Evolutionary conservation across 306 rosid genomes (phyloP).

Genomic region (Argentina anserina): DNA sequence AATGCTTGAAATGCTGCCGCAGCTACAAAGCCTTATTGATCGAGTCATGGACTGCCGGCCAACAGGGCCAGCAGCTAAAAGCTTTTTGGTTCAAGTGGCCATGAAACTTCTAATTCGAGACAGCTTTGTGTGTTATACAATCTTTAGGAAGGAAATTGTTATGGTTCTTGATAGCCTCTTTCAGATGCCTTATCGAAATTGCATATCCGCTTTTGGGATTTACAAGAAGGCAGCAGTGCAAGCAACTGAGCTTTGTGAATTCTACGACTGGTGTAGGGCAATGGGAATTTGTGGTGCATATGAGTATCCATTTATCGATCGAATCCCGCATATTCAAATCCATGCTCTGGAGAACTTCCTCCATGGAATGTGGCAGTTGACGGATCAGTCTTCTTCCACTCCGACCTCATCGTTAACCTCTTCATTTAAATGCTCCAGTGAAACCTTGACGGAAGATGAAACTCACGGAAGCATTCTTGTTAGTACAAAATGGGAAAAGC

Average conservation of each 20-base stretch:
- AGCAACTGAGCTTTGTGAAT: constrained; percentile 44
- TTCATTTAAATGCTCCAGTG: constrained; percentile 7
- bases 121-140: constrained; percentile 48
- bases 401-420: constrained; percentile 5
- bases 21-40: constrained; percentile 56
- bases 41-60: constrained; percentile 67
- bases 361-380: constrained; percentile 66
- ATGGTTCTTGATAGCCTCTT: constrained; percentile 56
- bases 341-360: constrained; percentile 49
- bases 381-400: constrained; percentile 36
- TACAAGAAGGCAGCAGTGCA: constrained; percentile 66
- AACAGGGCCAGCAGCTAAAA: constrained; percentile 27
- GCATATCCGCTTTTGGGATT: constrained; percentile 44
- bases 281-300: constrained; percentile 48
- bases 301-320: constrained; percentile 57
- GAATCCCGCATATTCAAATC: constrained; percentile 52
- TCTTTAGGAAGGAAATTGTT: constrained; percentile 35
- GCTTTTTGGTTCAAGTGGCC: constrained; percentile 41
- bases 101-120: constrained; percentile 59
- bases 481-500: constrained; percentile 25
- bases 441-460: constrained; percentile 15
- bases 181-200: constrained; percentile 51
- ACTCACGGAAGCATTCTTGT: constrained; percentile 14
- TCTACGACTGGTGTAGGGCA: constrained; percentile 56
- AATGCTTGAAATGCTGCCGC: constrained; percentile 57